A percentile compares a stretch with the other conserved stretches of the same genome.
Conservation (phyloP, 2,329 filamentous ascomycete genomes). For the Amesomyces nigricolor region DNA sequence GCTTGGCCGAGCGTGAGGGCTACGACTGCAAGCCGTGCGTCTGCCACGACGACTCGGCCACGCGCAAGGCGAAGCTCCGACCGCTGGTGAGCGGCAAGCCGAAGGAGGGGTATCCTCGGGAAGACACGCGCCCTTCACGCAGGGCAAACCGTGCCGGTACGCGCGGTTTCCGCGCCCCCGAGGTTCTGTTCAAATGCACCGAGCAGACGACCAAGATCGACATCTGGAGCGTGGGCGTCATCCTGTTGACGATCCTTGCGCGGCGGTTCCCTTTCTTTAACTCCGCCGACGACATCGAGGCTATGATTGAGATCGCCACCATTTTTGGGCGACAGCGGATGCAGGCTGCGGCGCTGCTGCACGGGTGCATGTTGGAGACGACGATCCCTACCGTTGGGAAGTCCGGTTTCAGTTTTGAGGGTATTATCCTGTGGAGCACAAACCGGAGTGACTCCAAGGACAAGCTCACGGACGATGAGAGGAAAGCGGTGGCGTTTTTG, state of each 20-base stretch:
- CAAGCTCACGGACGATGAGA: conserved; percentile 59
- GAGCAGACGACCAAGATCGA: conserved; percentile 92
- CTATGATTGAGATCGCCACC: conserved; percentile 93
- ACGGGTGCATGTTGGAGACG: conserved; percentile 88
- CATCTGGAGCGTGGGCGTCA: conserved; percentile 96
- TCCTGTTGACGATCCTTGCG: conserved; percentile 87
- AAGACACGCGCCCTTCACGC: conserved; percentile 78
- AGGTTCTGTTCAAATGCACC: conserved; percentile 95
- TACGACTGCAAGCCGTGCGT: conserved; percentile 73
- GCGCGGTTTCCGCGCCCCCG: conserved; percentile 89
- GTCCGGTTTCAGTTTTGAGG: conserved; percentile 80
- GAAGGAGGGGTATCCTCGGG: conserved; percentile 74
- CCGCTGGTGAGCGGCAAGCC: conserved; percentile 47
- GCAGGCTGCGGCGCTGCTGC: conserved; percentile 73
- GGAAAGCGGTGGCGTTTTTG: conserved; percentile 66
- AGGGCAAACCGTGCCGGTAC: conserved; percentile 93
- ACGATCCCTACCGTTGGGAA: conserved; percentile 86
- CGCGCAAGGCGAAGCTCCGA: conserved; percentile 56
- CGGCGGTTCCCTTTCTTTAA: conserved; percentile 98
- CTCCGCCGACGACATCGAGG: conserved; percentile 94
- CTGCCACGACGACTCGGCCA: conserved; percentile 62
- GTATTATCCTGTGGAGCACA: conserved; percentile 93
- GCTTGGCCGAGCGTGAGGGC: conserved; percentile 81
- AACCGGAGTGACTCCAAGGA: conserved; percentile 54
- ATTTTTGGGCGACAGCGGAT: conserved; percentile 86